phyloP scores from a whole-genome alignment of 129 eudicot species.

The Lactuca saligna region DNA sequence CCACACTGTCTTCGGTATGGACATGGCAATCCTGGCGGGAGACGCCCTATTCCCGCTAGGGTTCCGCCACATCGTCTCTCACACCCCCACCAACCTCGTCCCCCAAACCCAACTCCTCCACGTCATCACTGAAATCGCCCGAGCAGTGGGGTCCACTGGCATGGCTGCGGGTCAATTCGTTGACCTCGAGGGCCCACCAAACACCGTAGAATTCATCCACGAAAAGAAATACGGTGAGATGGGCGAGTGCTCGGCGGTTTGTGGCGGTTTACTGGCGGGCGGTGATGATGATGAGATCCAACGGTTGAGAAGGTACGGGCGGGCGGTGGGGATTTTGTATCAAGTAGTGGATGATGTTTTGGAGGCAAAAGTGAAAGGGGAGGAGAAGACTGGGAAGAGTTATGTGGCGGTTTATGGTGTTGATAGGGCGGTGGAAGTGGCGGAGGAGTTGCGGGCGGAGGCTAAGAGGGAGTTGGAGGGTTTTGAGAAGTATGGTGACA shows the following conservation, averaged over 20 bases:
- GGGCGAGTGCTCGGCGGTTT: conserved; percentile 92
- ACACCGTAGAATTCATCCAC: conserved; percentile 69
- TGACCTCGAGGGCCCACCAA: conserved; percentile 82
- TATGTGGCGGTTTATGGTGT: conserved; percentile 82
- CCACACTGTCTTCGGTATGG: conserved; percentile 83
- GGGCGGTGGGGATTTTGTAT: conserved; percentile 83
- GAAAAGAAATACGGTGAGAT: conserved; percentile 93
- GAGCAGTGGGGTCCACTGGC: conserved; percentile 35
- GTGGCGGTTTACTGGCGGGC: conserved; percentile 83
- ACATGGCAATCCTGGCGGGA: conserved; percentile 96
- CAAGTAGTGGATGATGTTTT: conserved; percentile 80
- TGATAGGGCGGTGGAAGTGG: conserved; percentile 84
- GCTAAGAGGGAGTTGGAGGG: conserved; percentile 82
- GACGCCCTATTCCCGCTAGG: conserved; percentile 96
- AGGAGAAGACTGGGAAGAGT: conserved; percentile 57
- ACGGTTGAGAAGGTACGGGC: conserved; percentile 70
- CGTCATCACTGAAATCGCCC: conserved; percentile 87
- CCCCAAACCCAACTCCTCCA: conserved; percentile 65
- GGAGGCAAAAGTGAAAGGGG: conserved; percentile 41
- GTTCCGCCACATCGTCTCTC: conserved; percentile 87
- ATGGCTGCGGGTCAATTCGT: conserved; percentile 97
- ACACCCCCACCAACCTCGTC: conserved; percentile 75
- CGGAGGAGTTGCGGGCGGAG: conserved; percentile 64
- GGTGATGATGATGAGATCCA: conserved; percentile 75
- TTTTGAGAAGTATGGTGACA: conserved; percentile 81